A percentile compares a stretch with the other conserved stretches of the same genome.
phyloP scores from a whole-genome alignment of 2,329 filamentous ascomycete species.

The Neofusicoccum parvum region DNA sequence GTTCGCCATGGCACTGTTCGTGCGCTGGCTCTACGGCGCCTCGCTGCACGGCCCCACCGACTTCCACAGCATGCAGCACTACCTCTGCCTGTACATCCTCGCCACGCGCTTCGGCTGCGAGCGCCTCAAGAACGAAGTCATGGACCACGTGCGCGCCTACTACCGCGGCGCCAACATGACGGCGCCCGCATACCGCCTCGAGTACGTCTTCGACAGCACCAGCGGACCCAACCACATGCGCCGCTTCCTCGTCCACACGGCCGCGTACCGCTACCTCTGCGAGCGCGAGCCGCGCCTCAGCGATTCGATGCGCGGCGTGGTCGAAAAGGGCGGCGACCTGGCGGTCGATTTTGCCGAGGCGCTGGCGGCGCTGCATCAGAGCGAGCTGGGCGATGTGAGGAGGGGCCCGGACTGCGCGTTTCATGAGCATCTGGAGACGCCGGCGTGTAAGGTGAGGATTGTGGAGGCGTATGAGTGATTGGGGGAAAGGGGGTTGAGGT shows the following conservation, averaged over 20 bases:
- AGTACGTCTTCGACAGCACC: constrained; percentile 36
- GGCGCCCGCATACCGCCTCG: constrained; percentile 37
- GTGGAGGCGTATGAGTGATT: constrained; percentile 17
- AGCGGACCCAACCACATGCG: constrained; percentile 31
- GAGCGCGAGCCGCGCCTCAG: constrained; percentile 26
- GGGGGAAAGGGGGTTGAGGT: background rate
- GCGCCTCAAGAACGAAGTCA: constrained; percentile 34
- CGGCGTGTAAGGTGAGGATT: background rate
- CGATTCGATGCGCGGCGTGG: constrained; percentile 29
- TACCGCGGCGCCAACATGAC: constrained; percentile 36
- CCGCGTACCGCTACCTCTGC: constrained; percentile 33
- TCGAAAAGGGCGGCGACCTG: constrained; percentile 31
- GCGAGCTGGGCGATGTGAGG: constrained; percentile 32
- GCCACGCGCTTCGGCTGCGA: constrained; percentile 32
- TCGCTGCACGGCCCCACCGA: constrained; percentile 34
- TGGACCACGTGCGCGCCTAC: constrained; percentile 36
- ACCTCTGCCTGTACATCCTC: constrained; percentile 37
- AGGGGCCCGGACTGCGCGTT: constrained; percentile 32
- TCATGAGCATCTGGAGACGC: constrained; percentile 33
- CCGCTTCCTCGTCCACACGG: constrained; percentile 34
- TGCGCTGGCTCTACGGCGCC: constrained; percentile 33
- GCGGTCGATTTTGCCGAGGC: constrained; percentile 33
- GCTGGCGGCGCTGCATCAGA: constrained; percentile 29
- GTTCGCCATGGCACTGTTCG: constrained; percentile 33
- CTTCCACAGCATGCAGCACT: constrained; percentile 37